A percentile compares a stretch with the other conserved stretches of the same genome.
phyloP scores from a whole-genome alignment of 2,329 filamentous ascomycete genomes.

The Hypocrella siamensis region DNA sequence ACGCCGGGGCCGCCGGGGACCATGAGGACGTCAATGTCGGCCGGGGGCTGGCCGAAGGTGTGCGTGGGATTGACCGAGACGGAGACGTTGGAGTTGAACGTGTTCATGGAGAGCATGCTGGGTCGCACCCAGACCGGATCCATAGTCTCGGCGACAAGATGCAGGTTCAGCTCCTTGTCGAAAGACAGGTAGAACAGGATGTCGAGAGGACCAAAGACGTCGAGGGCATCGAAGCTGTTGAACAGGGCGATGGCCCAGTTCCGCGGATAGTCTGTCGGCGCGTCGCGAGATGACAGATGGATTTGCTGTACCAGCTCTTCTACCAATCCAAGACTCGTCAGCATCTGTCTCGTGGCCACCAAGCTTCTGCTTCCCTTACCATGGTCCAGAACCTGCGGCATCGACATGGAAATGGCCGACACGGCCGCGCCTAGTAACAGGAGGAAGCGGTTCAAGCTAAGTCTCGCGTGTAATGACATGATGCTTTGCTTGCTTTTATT shows the following conservation, averaged over 20 bases:
- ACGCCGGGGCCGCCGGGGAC: conserved; percentile 45
- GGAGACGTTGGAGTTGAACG: conserved; percentile 13
- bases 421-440: too few species aligned
- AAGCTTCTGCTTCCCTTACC: too few species aligned
- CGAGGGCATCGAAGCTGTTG: conserved; percentile 5
- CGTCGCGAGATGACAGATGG: background rate
- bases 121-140: conserved; percentile 21
- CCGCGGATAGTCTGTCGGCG: background rate
- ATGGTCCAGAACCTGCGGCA: too few species aligned
- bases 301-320: background rate
- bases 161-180: conserved; percentile 18
- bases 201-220: conserved; percentile 29
- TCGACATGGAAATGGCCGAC: too few species aligned
- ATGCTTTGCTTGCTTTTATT: background rate
- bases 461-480: too few species aligned
- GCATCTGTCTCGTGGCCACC: too few species aligned
- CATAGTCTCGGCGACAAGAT: conserved; percentile 20
- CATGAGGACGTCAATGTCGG: conserved; percentile 37
- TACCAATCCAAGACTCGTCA: too few species aligned
- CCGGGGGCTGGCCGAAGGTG: conserved; percentile 34
- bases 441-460: too few species aligned
- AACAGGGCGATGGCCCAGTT: conserved; percentile 3
- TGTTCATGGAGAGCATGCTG: conserved; percentile 6
- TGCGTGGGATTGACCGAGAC: conserved; percentile 22
- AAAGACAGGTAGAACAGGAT: conserved; percentile 22